Evolutionary conservation across 495 filamentous ascomycete genomes (phyloP).

Genomic region (Penicillium roqueforti): DNA sequence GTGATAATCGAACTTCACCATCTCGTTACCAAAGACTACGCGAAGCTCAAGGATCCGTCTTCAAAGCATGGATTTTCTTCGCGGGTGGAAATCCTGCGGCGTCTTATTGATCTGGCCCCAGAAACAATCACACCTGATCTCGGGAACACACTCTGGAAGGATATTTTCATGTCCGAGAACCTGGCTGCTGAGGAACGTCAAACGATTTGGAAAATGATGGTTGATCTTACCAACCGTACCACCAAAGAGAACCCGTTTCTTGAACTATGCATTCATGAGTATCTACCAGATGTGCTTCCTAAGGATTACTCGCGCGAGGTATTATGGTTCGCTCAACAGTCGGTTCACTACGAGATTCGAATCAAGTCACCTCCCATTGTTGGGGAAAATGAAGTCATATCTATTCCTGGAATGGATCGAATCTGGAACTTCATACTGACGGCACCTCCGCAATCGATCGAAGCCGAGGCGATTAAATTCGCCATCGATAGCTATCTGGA

Average conservation of each 20-base stretch:
- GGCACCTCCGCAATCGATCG: constrained; percentile 65
- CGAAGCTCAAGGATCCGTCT: constrained; percentile 33
- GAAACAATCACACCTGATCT: constrained; percentile 57
- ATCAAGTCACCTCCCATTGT: constrained; percentile 35
- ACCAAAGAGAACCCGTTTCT: constrained; percentile 58
- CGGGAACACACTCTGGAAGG: constrained; percentile 60
- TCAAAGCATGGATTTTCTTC: constrained; percentile 40
- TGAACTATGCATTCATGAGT: constrained; percentile 59
- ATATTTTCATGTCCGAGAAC: constrained; percentile 59
- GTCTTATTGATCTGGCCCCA: constrained; percentile 55
- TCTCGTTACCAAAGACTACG: constrained; percentile 39
- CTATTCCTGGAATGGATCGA: constrained; percentile 63
- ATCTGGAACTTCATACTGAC: constrained; percentile 80
- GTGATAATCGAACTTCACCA: constrained; percentile 49
- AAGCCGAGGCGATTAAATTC: constrained; percentile 59
- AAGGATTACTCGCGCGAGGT: constrained; percentile 61
- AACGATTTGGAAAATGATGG: constrained; percentile 62
- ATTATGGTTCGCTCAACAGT: constrained; percentile 62
- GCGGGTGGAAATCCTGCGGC: constrained; percentile 54
- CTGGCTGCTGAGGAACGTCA: constrained; percentile 53
- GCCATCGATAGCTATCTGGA: constrained; percentile 77
- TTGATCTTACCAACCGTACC: constrained; percentile 43
- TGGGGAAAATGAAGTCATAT: constrained; percentile 44
- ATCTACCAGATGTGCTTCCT: constrained; percentile 60
- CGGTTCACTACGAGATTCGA: constrained; percentile 45